phyloP scores from a whole-genome alignment of 805 yeast genomes.

The Komagataella populi region DNA sequence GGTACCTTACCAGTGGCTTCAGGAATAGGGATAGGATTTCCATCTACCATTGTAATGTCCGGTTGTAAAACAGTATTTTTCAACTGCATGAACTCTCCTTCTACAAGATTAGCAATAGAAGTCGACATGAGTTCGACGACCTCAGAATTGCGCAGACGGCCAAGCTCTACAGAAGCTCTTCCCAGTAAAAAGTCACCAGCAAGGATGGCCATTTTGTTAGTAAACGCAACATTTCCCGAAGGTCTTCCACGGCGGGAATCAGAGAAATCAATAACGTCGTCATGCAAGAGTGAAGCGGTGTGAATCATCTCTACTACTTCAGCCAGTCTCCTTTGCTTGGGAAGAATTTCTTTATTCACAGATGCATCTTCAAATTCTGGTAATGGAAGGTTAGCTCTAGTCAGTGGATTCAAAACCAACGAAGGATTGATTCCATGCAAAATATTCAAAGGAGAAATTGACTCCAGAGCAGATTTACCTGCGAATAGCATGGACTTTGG shows the following conservation, averaged over 20 bases:
- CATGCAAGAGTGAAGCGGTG: slow-evolving; percentile 90
- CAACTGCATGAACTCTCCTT: slow-evolving; percentile 98
- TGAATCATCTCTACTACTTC: slow-evolving; percentile 98
- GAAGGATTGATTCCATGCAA: slow-evolving; percentile 86
- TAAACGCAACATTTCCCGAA: slow-evolving; percentile 85
- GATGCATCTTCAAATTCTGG: slow-evolving; percentile 39
- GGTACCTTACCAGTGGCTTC: slow-evolving; percentile 51
- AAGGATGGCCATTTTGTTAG: slow-evolving; percentile 92
- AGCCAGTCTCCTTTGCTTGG: slow-evolving; percentile 90
- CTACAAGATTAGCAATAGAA: slow-evolving; percentile 91
- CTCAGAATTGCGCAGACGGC: slow-evolving; percentile 89
- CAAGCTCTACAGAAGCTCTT: slow-evolving; percentile 91
- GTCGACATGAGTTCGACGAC: slow-evolving; percentile 93
- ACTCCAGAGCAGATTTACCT: slow-evolving; percentile 43
- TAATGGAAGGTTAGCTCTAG: slow-evolving; percentile 62
- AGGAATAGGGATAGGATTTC: slow-evolving; percentile 32
- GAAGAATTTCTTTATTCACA: slow-evolving; percentile 64
- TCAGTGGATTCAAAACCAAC: slow-evolving; percentile 68
- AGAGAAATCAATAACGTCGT: slow-evolving; percentile 88
- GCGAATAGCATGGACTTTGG: slow-evolving; percentile 41
- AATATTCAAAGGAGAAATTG: slow-evolving; percentile 69
- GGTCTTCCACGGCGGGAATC: slow-evolving; percentile 86
- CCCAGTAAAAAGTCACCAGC: slow-evolving; percentile 96
- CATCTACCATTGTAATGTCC: slow-evolving; percentile 30
- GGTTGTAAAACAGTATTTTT: slow-evolving; percentile 74